Evolutionary conservation across 2,329 filamentous ascomycete genomes (phyloP), one percentile per base, ranked within the genome.

Genomic region (Pyricularia sp.): DNA sequence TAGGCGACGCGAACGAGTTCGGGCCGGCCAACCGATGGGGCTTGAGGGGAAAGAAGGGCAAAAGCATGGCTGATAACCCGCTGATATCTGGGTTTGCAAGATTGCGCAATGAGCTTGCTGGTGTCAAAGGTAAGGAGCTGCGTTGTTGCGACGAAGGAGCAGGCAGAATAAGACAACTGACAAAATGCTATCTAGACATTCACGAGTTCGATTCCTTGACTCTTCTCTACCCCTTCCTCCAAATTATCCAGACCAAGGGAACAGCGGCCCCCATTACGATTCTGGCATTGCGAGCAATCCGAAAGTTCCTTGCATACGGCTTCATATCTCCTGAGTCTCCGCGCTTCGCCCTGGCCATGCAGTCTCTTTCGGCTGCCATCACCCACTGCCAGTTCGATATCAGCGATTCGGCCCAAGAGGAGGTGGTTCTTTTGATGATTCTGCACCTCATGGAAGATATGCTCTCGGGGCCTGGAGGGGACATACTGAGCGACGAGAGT

Each of bases 361-460:
- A 98, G 79, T 89, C 94, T 4, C 84, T 99, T 31, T 97, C 94
- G 20, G 92, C 93, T 20, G 95, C 95, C 7, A 95, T 99, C 71
- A 99, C 95, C 65, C 94, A 99, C 78, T 99, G 95, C 77, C 90
- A 96, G 70, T 99, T 99, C 75, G 95, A 98, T 79, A 94, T 95
- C 30, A 97, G 93, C 77, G 95, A 99, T 77, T 93, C 93, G 23
- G 90, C 94, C 0, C 93, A 96, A 71, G 95, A 97, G 76, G 95
- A 99, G 79, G 93, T 98, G 68, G 96, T 99, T 17, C 85, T 98
- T 68, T 83, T 98, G 69, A 91, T 96, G 81, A 98, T 99, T 74
- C 80, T 99, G 70, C 95, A 97, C 77, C 85, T 99, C 65, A 99
- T 99, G 95, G 95, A 99, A 79, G 92, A 93, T 75, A 97, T 99